Conservation (phyloP, 495 filamentous ascomycete species). For the Terfezia claveryi region DNA sequence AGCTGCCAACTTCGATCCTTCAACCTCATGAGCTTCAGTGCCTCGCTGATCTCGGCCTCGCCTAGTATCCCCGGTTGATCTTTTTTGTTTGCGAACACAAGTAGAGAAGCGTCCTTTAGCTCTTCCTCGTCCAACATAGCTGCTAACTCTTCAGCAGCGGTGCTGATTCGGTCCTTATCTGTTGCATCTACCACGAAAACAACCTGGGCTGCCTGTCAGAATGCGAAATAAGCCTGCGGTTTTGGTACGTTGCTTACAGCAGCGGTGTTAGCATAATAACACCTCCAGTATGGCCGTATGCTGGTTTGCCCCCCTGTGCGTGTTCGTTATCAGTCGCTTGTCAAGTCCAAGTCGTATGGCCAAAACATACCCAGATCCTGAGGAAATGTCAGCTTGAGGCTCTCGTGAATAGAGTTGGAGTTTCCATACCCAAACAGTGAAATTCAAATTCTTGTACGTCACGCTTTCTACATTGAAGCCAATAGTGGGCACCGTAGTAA, state of each 20-base stretch:
- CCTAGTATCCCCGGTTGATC: constrained; percentile 95
- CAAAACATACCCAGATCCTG: constrained; percentile 47
- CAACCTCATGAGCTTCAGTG: constrained; percentile 66
- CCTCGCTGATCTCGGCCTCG: constrained; percentile 88
- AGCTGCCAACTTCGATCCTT: constrained; percentile 98
- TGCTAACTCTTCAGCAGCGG: constrained; percentile 73
- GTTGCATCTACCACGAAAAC: constrained; percentile 97
- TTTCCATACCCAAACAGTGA: constrained; percentile 76
- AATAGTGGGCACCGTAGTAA: constrained; percentile 96
- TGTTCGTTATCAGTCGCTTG: neutral
- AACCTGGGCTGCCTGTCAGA: constrained; percentile 24
- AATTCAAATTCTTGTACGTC: constrained; percentile 89
- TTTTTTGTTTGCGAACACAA: constrained; percentile 98
- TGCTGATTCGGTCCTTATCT: constrained; percentile 82
- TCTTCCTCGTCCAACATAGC: constrained; percentile 97
- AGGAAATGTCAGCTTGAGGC: neutral
- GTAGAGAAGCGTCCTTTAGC: constrained; percentile 66
- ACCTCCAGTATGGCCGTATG: constrained; percentile 95
- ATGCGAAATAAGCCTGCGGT: neutral
- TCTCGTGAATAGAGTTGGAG: neutral
- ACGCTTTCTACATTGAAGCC: constrained; percentile 98
- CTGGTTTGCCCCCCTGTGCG: constrained; percentile 62
- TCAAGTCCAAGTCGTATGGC: neutral
- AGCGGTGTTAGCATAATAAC: constrained; percentile 98
- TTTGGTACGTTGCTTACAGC: constrained; percentile 22